Base-by-base conservation (phyloP, 2,329 filamentous ascomycete species). In the Cucurbitaria berberidis region DNA sequence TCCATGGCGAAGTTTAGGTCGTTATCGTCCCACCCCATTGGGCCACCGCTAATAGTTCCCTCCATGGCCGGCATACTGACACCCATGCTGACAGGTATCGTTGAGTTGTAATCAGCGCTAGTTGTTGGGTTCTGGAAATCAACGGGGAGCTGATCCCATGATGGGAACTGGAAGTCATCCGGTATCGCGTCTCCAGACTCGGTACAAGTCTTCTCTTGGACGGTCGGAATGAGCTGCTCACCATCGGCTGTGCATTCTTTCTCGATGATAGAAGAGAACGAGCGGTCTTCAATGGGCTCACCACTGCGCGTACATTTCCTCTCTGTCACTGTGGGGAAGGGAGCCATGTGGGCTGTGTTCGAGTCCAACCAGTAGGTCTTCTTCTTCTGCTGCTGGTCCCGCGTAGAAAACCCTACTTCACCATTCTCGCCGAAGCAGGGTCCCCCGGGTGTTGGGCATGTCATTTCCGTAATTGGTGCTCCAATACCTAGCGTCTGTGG, bases 1-100 rank as follows among this genome's bases (percentile, higher is more conserved):
- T 70, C 69, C 62, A 73, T 66, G 11, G 59, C 55, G 43, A 74
- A 74, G n/a, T 57, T 62, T 51, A 72, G 47, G 15, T 70, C 68
- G 8, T 48, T 53, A 24, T 74, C 69, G 45, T 73, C 70, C 70
- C 70, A 74, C 3, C 54, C 39, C 60, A 66, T 60, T 5, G 46
- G 41, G n/a, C 57, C 45, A 24, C 36, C 40, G 39, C 22, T 41
- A 30, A 21, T 46, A 26, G 44, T 38, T n/a, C 27, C 48, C 9
- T 57, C 44, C 6, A 41, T 47, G 32, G 30, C 36, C 45, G 57
- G 41, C 18, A 58, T 47, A 21, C 49, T 47, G 6, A 51, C 50
- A 15, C 53, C 57, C 3, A 55, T 47, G 32, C 51, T 58, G 7
- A 60, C 51, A 2, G 67, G 57, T 6, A 69, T 46, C 11, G 50